Percentiles rank a stretch among this genome's conserved stretches.
Conservation (phyloP, 345 rosid species). For the Moringa oleifera region DNA sequence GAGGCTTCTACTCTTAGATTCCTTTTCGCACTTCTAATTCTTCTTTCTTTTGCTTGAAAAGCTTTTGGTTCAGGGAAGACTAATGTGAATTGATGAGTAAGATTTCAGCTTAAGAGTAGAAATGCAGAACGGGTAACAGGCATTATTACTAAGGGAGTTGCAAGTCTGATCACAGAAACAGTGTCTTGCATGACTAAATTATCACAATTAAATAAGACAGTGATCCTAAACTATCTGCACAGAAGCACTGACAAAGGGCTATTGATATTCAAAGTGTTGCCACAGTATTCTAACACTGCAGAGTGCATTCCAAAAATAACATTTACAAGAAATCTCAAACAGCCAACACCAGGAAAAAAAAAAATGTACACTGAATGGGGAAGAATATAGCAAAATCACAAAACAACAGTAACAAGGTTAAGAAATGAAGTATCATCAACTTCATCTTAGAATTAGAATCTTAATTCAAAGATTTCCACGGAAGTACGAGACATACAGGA, state of each 20-base stretch:
- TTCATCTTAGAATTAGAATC: slow-evolving; percentile 8
- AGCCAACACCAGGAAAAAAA: background rate
- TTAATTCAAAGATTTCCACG: background rate
- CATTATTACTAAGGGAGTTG: background rate
- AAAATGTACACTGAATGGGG: background rate
- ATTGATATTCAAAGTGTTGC: background rate
- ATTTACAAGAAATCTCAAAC: background rate
- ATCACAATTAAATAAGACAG: background rate
- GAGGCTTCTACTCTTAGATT: too few species aligned
- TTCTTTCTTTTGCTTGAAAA: too few species aligned
- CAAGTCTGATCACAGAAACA: background rate
- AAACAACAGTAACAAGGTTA: slow-evolving; percentile 6
- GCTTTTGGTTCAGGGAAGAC: background rate
- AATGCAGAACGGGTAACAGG: background rate
- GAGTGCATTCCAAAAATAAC: too few species aligned
- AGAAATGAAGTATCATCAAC: background rate
- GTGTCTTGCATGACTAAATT: background rate
- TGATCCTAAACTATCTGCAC: too few species aligned
- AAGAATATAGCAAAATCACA: background rate
- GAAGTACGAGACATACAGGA: slow-evolving; percentile 58
- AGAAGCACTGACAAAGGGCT: background rate
- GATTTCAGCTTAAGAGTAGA: background rate
- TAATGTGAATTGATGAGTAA: too few species aligned
- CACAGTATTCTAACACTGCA: background rate
- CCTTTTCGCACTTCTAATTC: too few species aligned